Evolutionary conservation across 2,329 filamentous ascomycete species (phyloP).

Genomic region (Cryphonectria carpinicola): DNA sequence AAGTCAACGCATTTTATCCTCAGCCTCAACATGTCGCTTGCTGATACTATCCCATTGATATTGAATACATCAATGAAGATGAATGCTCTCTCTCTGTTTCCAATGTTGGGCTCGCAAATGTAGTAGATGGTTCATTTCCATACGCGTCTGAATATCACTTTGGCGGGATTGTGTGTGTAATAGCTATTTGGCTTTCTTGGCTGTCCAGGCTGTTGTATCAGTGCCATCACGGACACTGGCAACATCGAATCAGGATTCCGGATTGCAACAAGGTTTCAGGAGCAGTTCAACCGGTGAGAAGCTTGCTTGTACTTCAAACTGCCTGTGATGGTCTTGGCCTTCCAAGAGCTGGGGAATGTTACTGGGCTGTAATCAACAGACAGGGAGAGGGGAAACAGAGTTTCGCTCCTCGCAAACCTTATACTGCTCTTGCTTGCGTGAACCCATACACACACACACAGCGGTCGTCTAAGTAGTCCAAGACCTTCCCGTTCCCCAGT

Average conservation of each 20-base stretch:
- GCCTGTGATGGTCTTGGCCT: neutral
- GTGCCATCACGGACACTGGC: neutral
- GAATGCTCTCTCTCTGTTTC: neutral
- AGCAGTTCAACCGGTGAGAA: neutral
- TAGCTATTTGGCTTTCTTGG: neutral
- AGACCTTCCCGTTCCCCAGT: neutral
- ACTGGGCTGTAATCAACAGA: neutral
- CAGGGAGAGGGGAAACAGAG: neutral
- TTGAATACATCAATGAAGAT: neutral
- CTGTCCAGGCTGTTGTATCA: neutral
- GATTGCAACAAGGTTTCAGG: neutral
- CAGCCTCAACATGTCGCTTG: neutral
- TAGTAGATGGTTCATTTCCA: neutral
- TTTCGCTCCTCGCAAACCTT: neutral
- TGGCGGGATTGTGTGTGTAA: neutral
- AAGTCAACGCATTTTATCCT: neutral
- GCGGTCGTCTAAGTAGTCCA: neutral
- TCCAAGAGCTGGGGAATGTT: neutral
- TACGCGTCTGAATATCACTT: neutral
- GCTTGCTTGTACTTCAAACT: neutral
- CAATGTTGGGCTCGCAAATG: neutral
- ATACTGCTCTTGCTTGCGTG: neutral
- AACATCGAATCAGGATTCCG: neutral
- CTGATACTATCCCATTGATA: neutral
- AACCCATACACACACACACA: neutral